These are phyloP conservation scores for Candida dubliniensis DNA, from an alignment of 1,139 yeast genomes.

Conservation along the genomic window DNA sequence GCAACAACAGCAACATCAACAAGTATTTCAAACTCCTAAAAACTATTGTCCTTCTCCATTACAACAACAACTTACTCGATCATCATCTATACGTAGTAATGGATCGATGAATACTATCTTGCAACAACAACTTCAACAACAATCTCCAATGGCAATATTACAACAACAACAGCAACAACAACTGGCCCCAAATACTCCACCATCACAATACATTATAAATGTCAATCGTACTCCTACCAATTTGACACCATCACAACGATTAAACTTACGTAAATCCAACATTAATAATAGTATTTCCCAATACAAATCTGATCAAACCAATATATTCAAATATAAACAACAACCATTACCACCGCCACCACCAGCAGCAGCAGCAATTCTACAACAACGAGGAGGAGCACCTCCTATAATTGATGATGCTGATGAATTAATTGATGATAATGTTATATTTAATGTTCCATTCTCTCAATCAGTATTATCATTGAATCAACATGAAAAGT, in stretches of 20 bases:
- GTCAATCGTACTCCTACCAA: constrained; percentile 26
- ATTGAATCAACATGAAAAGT: constrained; percentile 27
- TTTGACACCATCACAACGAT: constrained; percentile 42
- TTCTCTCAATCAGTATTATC: constrained; percentile 50
- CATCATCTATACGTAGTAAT: constrained; percentile 20
- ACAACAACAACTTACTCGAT: constrained; percentile 20
- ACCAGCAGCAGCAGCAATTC: no score
- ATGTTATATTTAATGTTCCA: constrained; percentile 63
- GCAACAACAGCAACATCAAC: not conserved
- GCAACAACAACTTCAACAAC: constrained; percentile 4
- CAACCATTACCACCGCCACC: constrained; percentile 5
- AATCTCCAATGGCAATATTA: not conserved
- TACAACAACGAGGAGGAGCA: no score
- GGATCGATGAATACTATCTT: constrained; percentile 9
- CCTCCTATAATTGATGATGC: constrained; percentile 39
- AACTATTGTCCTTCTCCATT: constrained; percentile 20
- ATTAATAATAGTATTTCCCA: constrained; percentile 24
- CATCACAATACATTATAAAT: constrained; percentile 22
- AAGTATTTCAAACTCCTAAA: not conserved
- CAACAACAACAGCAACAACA: not conserved
- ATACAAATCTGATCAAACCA: constrained; percentile 19
- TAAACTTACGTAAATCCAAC: constrained; percentile 34
- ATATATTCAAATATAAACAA: constrained; percentile 4
- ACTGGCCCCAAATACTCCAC: not conserved
- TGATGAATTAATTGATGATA: constrained; percentile 34